phyloP scores from a whole-genome alignment of 1,284 basidiomycete genomes.

The Fistulinella cinereoalba region DNA sequence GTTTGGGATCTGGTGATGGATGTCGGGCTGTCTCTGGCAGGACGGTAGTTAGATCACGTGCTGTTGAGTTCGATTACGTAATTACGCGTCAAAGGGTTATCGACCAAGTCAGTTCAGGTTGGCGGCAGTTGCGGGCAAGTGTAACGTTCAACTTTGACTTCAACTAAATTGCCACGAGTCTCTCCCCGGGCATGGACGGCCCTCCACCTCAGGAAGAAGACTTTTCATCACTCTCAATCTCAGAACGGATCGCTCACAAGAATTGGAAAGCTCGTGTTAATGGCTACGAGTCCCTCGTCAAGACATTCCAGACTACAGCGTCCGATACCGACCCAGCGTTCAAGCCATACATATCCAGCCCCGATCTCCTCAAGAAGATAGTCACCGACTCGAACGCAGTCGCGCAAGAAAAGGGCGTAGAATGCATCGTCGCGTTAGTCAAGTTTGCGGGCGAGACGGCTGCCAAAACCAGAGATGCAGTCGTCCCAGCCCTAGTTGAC shows the following conservation, averaged over 20 bases:
- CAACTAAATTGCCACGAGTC: constrained; percentile 2
- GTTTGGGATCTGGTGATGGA: constrained; percentile 57
- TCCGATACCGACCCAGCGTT: constrained; percentile 95
- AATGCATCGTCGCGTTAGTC: constrained; percentile 82
- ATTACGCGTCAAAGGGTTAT: constrained; percentile 13
- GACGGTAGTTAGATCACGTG: constrained; percentile 36
- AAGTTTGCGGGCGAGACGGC: constrained; percentile 90
- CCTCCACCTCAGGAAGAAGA: constrained; percentile 91
- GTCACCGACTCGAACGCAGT: constrained; percentile 92
- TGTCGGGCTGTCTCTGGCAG: constrained; percentile 55
- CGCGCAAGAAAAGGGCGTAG: constrained; percentile 95
- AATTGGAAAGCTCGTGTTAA: constrained; percentile 98
- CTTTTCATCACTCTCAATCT: constrained; percentile 79
- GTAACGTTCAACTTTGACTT: constrained; percentile 15
- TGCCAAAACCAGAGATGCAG: constrained; percentile 74
- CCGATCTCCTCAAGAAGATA: constrained; percentile 83
- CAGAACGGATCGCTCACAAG: constrained; percentile 88
- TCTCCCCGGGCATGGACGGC: constrained; percentile 69
- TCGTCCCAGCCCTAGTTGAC: constrained; percentile 90
- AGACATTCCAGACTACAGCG: constrained; percentile 82
- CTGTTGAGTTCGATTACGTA: constrained; percentile 24
- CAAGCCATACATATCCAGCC: constrained; percentile 78
- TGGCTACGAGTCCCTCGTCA: constrained; percentile 87
- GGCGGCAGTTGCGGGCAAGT: too few relatives aligned
- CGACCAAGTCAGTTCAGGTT: constrained; percentile 2